A percentile compares a stretch with the other conserved stretches of the same genome.
These are phyloP conservation scores for Scytalidium lignicola DNA, from an alignment of 2,329 filamentous ascomycete genomes.

Conservation along the genomic window DNA sequence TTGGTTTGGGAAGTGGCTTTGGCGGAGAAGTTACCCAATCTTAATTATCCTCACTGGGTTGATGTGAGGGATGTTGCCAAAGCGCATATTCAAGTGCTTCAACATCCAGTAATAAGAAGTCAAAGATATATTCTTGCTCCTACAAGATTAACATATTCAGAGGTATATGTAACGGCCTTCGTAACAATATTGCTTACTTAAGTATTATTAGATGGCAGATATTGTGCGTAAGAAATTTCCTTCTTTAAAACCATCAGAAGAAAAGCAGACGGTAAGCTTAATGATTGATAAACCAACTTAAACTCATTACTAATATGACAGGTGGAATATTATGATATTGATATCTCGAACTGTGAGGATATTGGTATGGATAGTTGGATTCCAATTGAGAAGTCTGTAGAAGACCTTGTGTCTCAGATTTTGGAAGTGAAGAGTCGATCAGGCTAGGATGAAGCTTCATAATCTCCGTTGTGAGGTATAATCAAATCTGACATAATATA, in stretches of 20 bases:
- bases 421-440: not conserved
- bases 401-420: not conserved
- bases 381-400: not conserved
- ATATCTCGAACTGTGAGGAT: not conserved
- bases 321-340: not conserved
- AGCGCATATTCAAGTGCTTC: conserved; percentile 1
- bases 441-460: no score
- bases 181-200: not conserved
- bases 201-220: not conserved
- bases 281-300: not conserved
- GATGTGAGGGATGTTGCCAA: conserved; percentile 4
- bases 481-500: no score
- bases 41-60: conserved; percentile 3
- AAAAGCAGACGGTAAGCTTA: not conserved
- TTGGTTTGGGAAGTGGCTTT: not conserved
- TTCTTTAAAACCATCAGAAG: not conserved
- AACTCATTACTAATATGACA: not conserved
- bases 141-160: not conserved
- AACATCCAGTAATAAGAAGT: not conserved
- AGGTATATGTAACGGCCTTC: not conserved
- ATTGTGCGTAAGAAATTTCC: not conserved
- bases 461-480: no score
- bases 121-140: conserved; percentile 1
- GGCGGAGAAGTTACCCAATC: not conserved
- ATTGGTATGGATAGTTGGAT: conserved; percentile 1